These are phyloP conservation scores for Fusarium bulbicola DNA, from an alignment of 2,329 filamentous ascomycete genomes.

Conservation along the genomic window DNA sequence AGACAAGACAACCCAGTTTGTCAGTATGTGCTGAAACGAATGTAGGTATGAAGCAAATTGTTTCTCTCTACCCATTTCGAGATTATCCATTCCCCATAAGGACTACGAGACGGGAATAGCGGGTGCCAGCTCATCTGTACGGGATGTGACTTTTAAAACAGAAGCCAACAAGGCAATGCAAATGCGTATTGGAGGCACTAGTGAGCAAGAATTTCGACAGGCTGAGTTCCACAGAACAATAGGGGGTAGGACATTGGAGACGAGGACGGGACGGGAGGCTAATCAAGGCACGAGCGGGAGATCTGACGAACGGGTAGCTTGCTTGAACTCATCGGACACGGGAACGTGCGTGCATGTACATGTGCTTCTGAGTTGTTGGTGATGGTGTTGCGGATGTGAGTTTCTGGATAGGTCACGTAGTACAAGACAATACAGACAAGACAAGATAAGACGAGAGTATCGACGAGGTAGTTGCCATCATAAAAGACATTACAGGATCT, in stretches of 20 bases:
- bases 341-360: slow-evolving; percentile 40
- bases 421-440: background rate
- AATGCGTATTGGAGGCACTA: background rate
- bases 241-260: slow-evolving; percentile 17
- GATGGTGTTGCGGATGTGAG: background rate
- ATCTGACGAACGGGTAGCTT: slow-evolving; percentile 43
- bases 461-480: background rate
- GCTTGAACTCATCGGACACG: slow-evolving; percentile 44
- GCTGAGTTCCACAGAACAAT: slow-evolving; percentile 4
- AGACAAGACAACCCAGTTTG: background rate
- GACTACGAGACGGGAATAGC: background rate
- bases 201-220: background rate
- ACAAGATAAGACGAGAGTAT: background rate
- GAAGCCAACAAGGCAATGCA: background rate
- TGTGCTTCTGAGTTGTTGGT: slow-evolving; percentile 24
- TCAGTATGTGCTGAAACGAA: background rate
- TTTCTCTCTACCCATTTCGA: background rate
- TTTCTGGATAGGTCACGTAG: slow-evolving; percentile 1
- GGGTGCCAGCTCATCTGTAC: slow-evolving; percentile 18
- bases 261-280: slow-evolving; percentile 21
- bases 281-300: slow-evolving; percentile 28
- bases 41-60: background rate
- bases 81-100: background rate
- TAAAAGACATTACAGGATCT: background rate
- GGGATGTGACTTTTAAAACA: slow-evolving; percentile 8